Evolutionary conservation across 2,329 filamentous ascomycete species (phyloP).

Genomic region (Acrocalymma vagum): DNA sequence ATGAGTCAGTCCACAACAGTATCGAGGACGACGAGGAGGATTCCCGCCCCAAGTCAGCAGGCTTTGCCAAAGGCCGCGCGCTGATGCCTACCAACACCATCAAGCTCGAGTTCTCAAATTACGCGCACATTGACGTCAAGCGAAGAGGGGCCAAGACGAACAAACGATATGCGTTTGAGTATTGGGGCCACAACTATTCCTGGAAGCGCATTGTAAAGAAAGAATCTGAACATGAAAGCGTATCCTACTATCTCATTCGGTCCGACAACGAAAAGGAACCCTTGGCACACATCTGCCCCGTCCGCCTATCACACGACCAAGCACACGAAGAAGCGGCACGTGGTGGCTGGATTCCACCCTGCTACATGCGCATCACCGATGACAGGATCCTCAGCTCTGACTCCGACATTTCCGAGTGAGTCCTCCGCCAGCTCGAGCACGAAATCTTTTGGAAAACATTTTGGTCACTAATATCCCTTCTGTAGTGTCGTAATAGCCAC

Average conservation of each 20-base stretch:
- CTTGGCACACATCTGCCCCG: slow-evolving; percentile 86
- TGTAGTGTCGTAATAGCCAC: slow-evolving; percentile 84
- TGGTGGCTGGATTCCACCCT: slow-evolving; percentile 90
- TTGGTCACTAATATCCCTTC: slow-evolving; percentile 26
- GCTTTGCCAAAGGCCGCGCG: slow-evolving; percentile 49
- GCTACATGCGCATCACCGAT: slow-evolving; percentile 90
- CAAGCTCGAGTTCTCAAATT: slow-evolving; percentile 96
- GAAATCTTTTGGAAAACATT: too few relatives aligned
- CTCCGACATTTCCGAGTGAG: slow-evolving; percentile 89
- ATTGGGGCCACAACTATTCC: slow-evolving; percentile 86
- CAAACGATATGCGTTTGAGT: slow-evolving; percentile 90
- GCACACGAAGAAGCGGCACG: slow-evolving; percentile 75
- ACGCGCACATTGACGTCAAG: slow-evolving; percentile 86
- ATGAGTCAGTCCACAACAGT: slow-evolving; percentile 55
- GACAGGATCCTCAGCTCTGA: slow-evolving; percentile 71
- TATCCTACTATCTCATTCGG: slow-evolving; percentile 83
- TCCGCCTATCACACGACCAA: slow-evolving; percentile 76
- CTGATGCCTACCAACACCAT: slow-evolving; percentile 75
- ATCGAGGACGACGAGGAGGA: slow-evolving; percentile 35
- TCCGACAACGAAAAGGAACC: slow-evolving; percentile 67
- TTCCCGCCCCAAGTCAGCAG: slow-evolving; percentile 40
- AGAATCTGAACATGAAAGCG: slow-evolving; percentile 68
- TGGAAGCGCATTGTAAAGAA: slow-evolving; percentile 81
- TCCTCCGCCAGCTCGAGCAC: too few relatives aligned
- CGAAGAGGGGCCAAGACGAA: slow-evolving; percentile 70